phyloP scores from a whole-genome alignment of 108 stramenopile genomes.

The Fistulifera pelliculosa region DNA sequence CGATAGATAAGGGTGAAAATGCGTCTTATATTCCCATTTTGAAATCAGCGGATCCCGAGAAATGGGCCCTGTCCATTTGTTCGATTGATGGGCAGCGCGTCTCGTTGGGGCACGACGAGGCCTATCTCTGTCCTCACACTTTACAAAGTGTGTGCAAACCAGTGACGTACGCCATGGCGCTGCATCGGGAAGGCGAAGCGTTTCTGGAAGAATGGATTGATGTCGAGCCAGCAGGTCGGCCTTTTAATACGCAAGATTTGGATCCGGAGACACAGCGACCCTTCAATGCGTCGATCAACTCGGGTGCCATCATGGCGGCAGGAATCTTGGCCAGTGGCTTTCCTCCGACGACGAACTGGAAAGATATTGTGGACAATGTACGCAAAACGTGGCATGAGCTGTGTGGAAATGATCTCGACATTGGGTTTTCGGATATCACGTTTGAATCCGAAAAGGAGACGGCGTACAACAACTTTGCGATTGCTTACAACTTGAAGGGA shows the following conservation, averaged over 20 bases:
- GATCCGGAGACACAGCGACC: conserved; percentile 19
- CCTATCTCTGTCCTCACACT: neutral
- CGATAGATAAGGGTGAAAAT: conserved; percentile 1
- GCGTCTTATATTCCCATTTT: conserved; percentile 30
- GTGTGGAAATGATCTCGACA: conserved; percentile 16
- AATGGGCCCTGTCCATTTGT: conserved; percentile 27
- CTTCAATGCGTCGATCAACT: conserved; percentile 33
- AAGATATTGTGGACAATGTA: conserved; percentile 14
- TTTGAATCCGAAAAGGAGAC: conserved; percentile 32
- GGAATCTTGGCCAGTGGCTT: conserved; percentile 12
- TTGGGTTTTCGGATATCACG: conserved; percentile 25
- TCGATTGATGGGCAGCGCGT: conserved; percentile 24
- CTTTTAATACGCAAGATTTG: conserved; percentile 28
- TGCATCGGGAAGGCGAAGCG: conserved; percentile 13
- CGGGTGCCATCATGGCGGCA: conserved; percentile 33
- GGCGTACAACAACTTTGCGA: conserved; percentile 29
- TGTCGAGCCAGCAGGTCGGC: conserved; percentile 25
- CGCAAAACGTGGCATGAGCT: conserved; percentile 17
- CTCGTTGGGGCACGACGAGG: conserved; percentile 17
- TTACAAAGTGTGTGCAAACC: conserved; percentile 31
- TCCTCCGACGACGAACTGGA: conserved; percentile 8
- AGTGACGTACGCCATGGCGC: conserved; percentile 20
- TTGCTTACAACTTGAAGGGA: conserved; percentile 25
- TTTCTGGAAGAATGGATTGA: conserved; percentile 29
- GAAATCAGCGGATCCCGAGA: conserved; percentile 15